Conservation (phyloP, 768 basidiomycete genomes). For the Cytidiella melzeri region DNA sequence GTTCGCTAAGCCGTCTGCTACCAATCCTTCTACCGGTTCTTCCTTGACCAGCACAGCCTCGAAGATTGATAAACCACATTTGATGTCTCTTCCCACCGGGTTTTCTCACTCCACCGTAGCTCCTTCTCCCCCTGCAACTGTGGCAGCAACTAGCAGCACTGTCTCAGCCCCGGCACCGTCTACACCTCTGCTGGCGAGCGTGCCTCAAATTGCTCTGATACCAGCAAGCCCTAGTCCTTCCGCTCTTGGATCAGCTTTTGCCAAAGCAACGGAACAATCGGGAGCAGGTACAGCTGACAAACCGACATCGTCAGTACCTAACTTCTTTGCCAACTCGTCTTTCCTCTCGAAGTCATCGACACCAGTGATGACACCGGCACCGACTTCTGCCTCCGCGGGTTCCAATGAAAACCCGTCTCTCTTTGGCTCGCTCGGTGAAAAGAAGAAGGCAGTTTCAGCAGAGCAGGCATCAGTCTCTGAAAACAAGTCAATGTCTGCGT, state of each 20-base stretch:
- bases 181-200: slow-evolving; percentile 10
- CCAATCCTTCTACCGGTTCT: slow-evolving; percentile 8
- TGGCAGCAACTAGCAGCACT: not conserved
- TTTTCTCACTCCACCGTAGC: not conserved
- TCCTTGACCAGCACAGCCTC: slow-evolving; percentile 15
- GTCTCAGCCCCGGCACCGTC: slow-evolving; percentile 8
- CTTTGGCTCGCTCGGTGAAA: too few species aligned
- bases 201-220: slow-evolving; percentile 24
- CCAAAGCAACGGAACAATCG: slow-evolving; percentile 7
- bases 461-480: too few species aligned
- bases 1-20: slow-evolving; percentile 32
- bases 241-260: slow-evolving; percentile 4
- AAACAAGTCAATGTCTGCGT: too few species aligned
- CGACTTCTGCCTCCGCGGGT: not conserved
- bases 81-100: slow-evolving; percentile 5
- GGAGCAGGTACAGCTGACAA: slow-evolving; percentile 6
- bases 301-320: slow-evolving; percentile 37
- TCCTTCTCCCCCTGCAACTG: not conserved
- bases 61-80: slow-evolving; percentile 10
- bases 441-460: too few species aligned
- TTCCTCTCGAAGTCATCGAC: not conserved
- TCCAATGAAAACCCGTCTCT: slow-evolving; percentile 2
- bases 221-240: slow-evolving; percentile 24
- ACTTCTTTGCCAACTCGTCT: slow-evolving; percentile 58
- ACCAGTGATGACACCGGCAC: not conserved